A percentile compares a stretch with the other conserved stretches of the same genome.
Evolutionary conservation across 352 stramenopile species (phyloP).

Genomic region (Globisporangium carolinianum): DNA sequence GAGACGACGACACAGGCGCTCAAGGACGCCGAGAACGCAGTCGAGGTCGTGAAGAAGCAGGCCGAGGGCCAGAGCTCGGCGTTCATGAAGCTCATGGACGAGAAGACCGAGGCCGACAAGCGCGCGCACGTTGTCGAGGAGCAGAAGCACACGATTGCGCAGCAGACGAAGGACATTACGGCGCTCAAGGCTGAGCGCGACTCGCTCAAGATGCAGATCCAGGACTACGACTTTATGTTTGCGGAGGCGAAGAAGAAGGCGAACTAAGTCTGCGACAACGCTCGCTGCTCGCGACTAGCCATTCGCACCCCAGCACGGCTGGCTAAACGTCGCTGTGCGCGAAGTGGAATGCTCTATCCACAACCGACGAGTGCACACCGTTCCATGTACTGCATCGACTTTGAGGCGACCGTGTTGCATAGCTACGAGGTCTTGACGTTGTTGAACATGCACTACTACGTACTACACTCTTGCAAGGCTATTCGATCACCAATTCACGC

Average conservation of each 20-base stretch:
- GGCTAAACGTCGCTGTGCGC: too few species aligned
- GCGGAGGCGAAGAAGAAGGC: slow-evolving; percentile 84
- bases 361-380: too few species aligned
- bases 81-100: slow-evolving; percentile 81
- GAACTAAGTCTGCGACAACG: slow-evolving; percentile 26
- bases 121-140: slow-evolving; percentile 29
- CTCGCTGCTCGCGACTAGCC: too few species aligned
- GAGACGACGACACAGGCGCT: slow-evolving; percentile 28
- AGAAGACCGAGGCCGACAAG: slow-evolving; percentile 57
- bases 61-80: slow-evolving; percentile 65
- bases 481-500: too few species aligned
- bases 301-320: too few species aligned
- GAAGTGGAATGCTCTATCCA: too few species aligned
- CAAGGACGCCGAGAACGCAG: slow-evolving; percentile 33
- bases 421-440: too few species aligned
- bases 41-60: slow-evolving; percentile 68
- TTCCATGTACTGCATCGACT: too few species aligned
- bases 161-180: slow-evolving; percentile 35
- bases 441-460: too few species aligned
- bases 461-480: too few species aligned
- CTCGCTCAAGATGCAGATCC: slow-evolving; percentile 68
- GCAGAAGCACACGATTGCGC: slow-evolving; percentile 37
- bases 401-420: too few species aligned
- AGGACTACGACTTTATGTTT: slow-evolving; percentile 90
- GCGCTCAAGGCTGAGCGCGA: slow-evolving; percentile 57